Conservation (phyloP, 1,284 basidiomycete genomes). For the Polyporus tsugae region DNA sequence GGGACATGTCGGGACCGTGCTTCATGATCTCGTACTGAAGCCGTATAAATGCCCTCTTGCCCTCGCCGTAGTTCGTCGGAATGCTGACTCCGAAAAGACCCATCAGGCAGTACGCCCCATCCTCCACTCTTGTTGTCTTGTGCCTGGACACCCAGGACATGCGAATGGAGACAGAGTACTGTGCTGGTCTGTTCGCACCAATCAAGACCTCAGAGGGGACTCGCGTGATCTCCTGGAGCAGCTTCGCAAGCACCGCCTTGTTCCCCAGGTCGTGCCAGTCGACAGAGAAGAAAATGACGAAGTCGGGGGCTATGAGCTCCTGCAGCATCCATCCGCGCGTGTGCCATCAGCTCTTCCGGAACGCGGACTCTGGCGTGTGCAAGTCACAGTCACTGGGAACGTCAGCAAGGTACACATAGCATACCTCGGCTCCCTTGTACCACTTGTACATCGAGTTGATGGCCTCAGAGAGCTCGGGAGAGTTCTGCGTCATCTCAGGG, state of each 20-base stretch:
- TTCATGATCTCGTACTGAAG: slow-evolving; percentile 19
- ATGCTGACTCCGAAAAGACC: background rate
- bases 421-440: no score
- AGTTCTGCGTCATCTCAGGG: no score
- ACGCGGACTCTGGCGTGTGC: no score
- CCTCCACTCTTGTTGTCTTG: background rate
- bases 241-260: background rate
- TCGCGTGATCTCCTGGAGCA: background rate
- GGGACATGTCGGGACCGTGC: slow-evolving; percentile 1
- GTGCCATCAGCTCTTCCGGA: no score
- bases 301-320: background rate
- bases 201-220: background rate
- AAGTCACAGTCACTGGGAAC: no score
- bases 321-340: no score
- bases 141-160: background rate
- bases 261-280: background rate
- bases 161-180: background rate
- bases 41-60: slow-evolving; percentile 3
- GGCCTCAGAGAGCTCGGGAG: no score
- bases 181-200: background rate
- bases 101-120: slow-evolving; percentile 1
- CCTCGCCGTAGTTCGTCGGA: slow-evolving; percentile 10
- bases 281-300: background rate
- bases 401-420: no score
- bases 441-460: no score